A percentile compares a stretch with the other conserved stretches of the same genome.
Conservation (phyloP, 441 rosid genomes). For the Populus hybrid region DNA sequence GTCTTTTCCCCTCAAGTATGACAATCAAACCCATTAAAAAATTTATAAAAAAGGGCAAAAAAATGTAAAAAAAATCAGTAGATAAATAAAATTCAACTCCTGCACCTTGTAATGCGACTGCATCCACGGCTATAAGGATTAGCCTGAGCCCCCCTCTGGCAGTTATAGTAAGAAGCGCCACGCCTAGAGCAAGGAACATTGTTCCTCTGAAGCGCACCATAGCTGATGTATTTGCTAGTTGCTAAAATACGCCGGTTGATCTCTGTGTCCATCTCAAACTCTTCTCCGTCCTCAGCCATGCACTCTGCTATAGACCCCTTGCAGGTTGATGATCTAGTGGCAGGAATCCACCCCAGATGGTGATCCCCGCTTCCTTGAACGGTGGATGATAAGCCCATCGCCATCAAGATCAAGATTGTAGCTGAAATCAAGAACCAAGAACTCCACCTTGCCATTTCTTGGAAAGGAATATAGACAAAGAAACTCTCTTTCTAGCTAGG, state of each 20-base stretch:
- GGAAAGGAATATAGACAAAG: not conserved
- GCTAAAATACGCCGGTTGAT: constrained; percentile 73
- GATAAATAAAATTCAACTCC: constrained; percentile 36
- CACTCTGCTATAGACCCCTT: too few relatives aligned
- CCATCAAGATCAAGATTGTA: too few relatives aligned
- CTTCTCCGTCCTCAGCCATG: too few relatives aligned
- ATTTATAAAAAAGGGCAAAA: not conserved
- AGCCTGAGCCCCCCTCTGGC: constrained; percentile 69
- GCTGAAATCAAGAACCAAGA: constrained; percentile 24
- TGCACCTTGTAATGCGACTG: constrained; percentile 86
- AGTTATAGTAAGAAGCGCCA: constrained; percentile 96
- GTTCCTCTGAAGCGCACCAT: constrained; percentile 84
- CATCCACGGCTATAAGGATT: constrained; percentile 92
- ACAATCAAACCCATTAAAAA: constrained; percentile 1
- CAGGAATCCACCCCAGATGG: too few relatives aligned
- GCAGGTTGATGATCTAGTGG: too few relatives aligned
- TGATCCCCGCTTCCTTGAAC: too few relatives aligned
- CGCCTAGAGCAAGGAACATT: constrained; percentile 91
- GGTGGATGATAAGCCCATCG: too few relatives aligned
- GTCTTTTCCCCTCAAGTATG: not conserved
- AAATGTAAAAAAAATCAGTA: not conserved
- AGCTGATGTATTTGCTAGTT: constrained; percentile 68
- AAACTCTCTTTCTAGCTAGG: not conserved
- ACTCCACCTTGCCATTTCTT: constrained; percentile 29
- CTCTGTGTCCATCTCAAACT: constrained; percentile 35